Evolutionary conservation across 1,139 yeast genomes (phyloP), one percentile per base, ranked within the genome.

Genomic region (Yamadazyma songkhlaensis): DNA sequence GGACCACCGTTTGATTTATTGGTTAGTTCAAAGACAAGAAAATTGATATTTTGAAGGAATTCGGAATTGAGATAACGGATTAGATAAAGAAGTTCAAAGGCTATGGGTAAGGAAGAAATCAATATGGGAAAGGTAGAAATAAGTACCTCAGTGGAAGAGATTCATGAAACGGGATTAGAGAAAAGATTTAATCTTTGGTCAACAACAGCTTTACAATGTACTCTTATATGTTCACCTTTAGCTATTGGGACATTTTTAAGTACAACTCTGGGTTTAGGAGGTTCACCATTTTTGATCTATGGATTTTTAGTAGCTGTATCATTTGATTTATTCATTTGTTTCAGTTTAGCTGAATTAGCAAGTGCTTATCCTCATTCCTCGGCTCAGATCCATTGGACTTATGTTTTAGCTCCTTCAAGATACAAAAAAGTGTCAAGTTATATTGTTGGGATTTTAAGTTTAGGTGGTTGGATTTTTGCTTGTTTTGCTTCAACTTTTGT

Each of bases 401-500:
- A 55, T 44, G 49, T 47, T 23, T 43, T 58, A 15, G 57, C 62
- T 3, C 60, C 62, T 2, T 32, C 36, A 9, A 39, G 41, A 10
- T 47, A 36, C 25, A 52, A 50, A 29, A 45, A 52, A 32, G 34
- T 44, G 3, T 49, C 57, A 43, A 65, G 77, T 23, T 74, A 64
- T 44, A 42, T 65, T 40, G 72, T 76, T 41, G 80, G 79, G 24
- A 62, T 72, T 9, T 57, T 73, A 35, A 73, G 77, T 6, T 72
- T 75, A 70, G 74, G 73, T 9, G 79, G 79, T 3, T 58, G 79
- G 36, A 64, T 74, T 3, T 74, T 74, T 51, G 73, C 79, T 9
- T 47, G 54, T 36, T 57, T 56, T 30, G 41, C 54, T 26, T 49
- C 55, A 4, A 50, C 59, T 27, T 53, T 35, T 42, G 64, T 72